These are phyloP conservation scores for Trichoderma sp. DNA, from an alignment of 2,329 filamentous ascomycete species.

Conservation along the genomic window DNA sequence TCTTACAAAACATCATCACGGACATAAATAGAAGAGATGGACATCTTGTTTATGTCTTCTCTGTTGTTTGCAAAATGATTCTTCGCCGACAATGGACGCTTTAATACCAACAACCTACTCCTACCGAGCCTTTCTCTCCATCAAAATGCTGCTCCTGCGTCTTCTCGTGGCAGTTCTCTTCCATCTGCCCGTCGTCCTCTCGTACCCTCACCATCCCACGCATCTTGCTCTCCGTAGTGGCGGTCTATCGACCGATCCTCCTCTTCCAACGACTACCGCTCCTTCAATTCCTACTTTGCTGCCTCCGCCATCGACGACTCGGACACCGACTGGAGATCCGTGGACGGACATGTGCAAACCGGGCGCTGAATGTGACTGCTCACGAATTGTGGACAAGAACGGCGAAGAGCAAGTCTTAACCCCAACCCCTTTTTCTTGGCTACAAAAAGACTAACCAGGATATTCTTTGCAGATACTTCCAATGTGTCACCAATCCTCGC, in stretches of 20 bases:
- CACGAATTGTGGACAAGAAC: conserved; percentile 30
- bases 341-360: conserved; percentile 28
- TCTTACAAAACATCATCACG: not conserved
- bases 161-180: conserved; percentile 11
- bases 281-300: not conserved
- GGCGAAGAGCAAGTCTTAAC: conserved; percentile 32
- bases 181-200: conserved; percentile 9
- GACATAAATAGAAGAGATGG: not conserved
- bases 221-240: not conserved
- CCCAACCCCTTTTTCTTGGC: not conserved
- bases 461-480: conserved; percentile 31
- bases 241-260: not conserved
- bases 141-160: conserved; percentile 4
- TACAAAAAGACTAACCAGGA: not conserved
- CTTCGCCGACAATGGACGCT: not conserved
- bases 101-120: not conserved
- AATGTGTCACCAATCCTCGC: conserved; percentile 33
- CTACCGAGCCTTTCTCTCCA: not conserved
- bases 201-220: not conserved
- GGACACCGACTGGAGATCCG: not conserved
- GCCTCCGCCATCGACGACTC: not conserved
- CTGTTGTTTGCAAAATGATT: not conserved
- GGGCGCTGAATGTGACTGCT: conserved; percentile 36
- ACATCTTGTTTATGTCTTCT: not conserved
- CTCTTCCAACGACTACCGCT: not conserved